Evolutionary conservation across 1,284 basidiomycete species (phyloP).

Genomic region (Porodaedalea pini): DNA sequence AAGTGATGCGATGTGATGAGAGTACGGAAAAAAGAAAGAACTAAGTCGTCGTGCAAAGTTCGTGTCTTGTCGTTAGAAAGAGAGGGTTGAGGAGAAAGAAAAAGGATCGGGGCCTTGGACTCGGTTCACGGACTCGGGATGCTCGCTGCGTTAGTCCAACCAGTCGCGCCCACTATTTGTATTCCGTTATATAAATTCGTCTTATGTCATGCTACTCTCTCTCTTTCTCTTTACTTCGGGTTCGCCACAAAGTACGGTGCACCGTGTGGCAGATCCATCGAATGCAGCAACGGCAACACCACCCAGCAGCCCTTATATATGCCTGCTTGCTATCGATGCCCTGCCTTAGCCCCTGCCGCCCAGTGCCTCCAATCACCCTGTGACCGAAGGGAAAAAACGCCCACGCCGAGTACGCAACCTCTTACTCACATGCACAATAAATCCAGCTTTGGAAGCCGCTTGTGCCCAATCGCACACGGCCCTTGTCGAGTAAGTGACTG

Average conservation of each 20-base stretch:
- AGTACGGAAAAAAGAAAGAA: slow-evolving; percentile 30
- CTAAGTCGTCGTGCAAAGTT: slow-evolving; percentile 58
- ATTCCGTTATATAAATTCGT: not conserved
- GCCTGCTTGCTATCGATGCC: too few relatives aligned
- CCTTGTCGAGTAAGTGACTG: too few relatives aligned
- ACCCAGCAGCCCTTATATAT: too few relatives aligned
- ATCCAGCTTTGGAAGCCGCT: not conserved
- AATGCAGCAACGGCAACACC: too few relatives aligned
- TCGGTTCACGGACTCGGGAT: not conserved
- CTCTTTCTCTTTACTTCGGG: not conserved
- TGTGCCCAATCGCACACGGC: slow-evolving; percentile 5
- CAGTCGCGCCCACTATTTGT: not conserved
- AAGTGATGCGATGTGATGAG: slow-evolving; percentile 26
- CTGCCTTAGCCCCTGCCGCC: too few relatives aligned
- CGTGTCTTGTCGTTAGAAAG: slow-evolving; percentile 58
- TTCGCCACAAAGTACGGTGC: too few relatives aligned
- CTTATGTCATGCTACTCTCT: not conserved
- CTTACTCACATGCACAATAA: not conserved
- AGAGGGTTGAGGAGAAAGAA: slow-evolving; percentile 1
- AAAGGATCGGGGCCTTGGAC: slow-evolving; percentile 6
- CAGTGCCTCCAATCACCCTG: too few relatives aligned
- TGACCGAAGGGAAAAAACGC: too few relatives aligned
- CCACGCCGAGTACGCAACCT: not conserved
- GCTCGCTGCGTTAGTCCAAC: not conserved
- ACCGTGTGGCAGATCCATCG: too few relatives aligned